A percentile compares a stretch with the other conserved stretches of the same genome.
Evolutionary conservation across 2,329 filamentous ascomycete genomes (phyloP).

Genomic region (Aspergillus sp.): DNA sequence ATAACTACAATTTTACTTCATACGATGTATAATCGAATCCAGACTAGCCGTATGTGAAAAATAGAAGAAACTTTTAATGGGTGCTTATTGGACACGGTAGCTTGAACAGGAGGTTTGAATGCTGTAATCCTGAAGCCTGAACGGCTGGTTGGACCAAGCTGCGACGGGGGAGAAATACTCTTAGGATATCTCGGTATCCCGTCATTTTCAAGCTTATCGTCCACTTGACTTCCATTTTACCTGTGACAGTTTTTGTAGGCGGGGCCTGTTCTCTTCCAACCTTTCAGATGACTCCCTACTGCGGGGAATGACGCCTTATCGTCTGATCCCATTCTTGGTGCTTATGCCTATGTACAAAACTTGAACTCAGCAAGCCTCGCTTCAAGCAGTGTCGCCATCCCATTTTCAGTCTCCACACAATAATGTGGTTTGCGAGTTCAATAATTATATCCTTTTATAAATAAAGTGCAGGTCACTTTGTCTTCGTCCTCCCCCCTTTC

Average conservation of each 20-base stretch:
- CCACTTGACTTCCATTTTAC: conserved; percentile 1
- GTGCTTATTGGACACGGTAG: no score
- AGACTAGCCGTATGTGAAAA: no score
- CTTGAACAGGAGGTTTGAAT: background rate
- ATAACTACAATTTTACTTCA: background rate
- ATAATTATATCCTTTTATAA: conserved; percentile 10
- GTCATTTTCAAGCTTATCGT: background rate
- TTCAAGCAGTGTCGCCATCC: background rate
- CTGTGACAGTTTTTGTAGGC: background rate
- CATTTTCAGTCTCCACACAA: background rate
- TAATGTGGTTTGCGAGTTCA: conserved; percentile 12
- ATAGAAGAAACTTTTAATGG: no score
- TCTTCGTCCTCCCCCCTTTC: conserved; percentile 3
- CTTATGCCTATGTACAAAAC: background rate
- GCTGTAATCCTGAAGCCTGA: background rate
- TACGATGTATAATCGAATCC: no score
- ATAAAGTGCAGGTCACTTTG: conserved; percentile 20
- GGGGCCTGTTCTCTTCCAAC: background rate
- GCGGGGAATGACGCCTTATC: conserved; percentile 20
- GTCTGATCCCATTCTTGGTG: conserved; percentile 18
- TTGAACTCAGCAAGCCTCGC: background rate
- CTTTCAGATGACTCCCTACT: conserved; percentile 10
- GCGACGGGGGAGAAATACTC: background rate
- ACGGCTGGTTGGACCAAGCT: background rate
- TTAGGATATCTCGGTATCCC: background rate